A percentile compares a stretch with the other conserved stretches of the same genome.
phyloP scores from a whole-genome alignment of 176 grass and related monocot genomes.

The Cocos nucifera region DNA sequence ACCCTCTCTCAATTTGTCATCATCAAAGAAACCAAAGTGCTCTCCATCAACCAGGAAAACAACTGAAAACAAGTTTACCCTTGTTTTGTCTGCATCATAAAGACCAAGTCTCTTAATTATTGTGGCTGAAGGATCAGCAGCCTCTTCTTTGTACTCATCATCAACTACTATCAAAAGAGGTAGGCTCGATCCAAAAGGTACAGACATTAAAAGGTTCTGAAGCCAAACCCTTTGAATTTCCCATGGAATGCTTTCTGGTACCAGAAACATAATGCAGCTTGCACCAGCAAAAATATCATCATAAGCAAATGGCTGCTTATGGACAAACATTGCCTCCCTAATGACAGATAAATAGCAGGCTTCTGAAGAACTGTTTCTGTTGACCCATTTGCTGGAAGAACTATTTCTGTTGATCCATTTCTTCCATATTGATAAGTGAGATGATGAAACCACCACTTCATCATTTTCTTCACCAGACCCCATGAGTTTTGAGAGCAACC shows the following conservation, averaged over 20 bases:
- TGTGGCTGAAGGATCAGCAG: too few species aligned
- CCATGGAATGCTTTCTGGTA: conserved; percentile 66
- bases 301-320: conserved; percentile 36
- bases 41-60: conserved; percentile 21
- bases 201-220: conserved; percentile 38
- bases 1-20: conserved; percentile 51
- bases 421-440: too few species aligned
- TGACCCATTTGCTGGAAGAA: conserved; percentile 23
- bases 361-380: background rate
- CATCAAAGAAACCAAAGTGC: conserved; percentile 49
- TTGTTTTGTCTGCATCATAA: too few species aligned
- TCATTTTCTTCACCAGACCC: conserved; percentile 39
- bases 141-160: too few species aligned
- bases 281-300: conserved; percentile 29
- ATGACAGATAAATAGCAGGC: conserved; percentile 57
- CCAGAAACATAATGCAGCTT: conserved; percentile 55
- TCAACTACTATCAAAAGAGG: conserved; percentile 69
- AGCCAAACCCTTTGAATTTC: conserved; percentile 54
- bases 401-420: too few species aligned
- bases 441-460: background rate
- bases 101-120: too few species aligned
- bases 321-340: conserved; percentile 27
- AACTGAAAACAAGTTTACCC: conserved; percentile 41
- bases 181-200: conserved; percentile 55
- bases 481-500: conserved; percentile 74